phyloP scores from a whole-genome alignment of 805 yeast genomes.

The Saccharomycopsis oosterbeekiorum region DNA sequence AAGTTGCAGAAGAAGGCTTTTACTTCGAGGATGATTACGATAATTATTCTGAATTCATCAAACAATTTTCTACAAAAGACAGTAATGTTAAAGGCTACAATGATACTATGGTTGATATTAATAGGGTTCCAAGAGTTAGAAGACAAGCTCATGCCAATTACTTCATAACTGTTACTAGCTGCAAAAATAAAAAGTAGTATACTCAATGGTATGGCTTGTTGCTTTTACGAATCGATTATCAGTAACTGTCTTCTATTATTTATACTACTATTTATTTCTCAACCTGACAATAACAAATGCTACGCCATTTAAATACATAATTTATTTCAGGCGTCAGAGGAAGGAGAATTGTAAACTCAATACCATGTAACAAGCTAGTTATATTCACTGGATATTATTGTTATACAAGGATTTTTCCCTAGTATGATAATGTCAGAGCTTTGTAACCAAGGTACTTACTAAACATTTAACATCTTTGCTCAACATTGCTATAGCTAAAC shows the following conservation, averaged over 20 bases:
- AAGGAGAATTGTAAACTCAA: no score
- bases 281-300: no score
- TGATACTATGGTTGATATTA: neutral
- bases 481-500: neutral
- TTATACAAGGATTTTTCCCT: no score
- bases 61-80: neutral
- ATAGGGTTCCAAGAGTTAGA: neutral
- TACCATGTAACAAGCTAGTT: no score
- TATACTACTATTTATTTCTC: no score
- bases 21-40: neutral
- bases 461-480: neutral
- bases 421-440: no score
- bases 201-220: no score
- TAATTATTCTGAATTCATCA: neutral
- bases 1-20: neutral
- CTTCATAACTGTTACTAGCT: slow-evolving; percentile 2
- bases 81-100: neutral
- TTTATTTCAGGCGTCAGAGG: no score
- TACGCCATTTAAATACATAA: no score
- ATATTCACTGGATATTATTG: no score
- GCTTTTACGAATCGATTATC: no score
- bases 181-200: neutral
- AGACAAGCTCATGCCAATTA: slow-evolving; percentile 5
- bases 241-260: no score
- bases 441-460: neutral